Percentiles rank a stretch among this genome's conserved stretches.
These are phyloP conservation scores for Candida montana DNA, from an alignment of 805 yeast genomes.

Conservation along the genomic window DNA sequence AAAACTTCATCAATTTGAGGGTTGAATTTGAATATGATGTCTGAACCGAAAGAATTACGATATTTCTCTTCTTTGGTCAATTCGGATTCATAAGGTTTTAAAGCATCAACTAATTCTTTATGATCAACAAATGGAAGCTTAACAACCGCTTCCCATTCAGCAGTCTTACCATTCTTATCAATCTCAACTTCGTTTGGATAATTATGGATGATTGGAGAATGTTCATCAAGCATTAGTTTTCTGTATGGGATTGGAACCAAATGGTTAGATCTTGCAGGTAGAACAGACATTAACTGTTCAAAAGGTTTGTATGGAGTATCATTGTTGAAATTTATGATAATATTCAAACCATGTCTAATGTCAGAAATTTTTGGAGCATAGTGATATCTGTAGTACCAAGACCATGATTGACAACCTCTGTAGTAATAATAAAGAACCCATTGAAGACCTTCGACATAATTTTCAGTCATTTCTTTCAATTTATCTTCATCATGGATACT, in stretches of 20 bases:
- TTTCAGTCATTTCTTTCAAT: constrained; percentile 60
- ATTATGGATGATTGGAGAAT: constrained; percentile 86
- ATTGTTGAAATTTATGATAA: constrained; percentile 53
- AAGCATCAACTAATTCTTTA: constrained; percentile 61
- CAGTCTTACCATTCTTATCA: constrained; percentile 92
- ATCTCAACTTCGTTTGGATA: constrained; percentile 85
- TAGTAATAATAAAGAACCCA: constrained; percentile 95
- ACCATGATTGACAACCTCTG: constrained; percentile 90
- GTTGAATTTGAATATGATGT: constrained; percentile 63
- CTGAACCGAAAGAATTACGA: constrained; percentile 73
- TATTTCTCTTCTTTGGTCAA: constrained; percentile 63
- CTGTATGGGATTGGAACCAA: constrained; percentile 77
- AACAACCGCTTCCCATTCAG: constrained; percentile 97
- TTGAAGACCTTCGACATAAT: constrained; percentile 90
- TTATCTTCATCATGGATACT: constrained; percentile 50
- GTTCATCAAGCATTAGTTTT: constrained; percentile 76
- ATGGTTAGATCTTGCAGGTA: constrained; percentile 84
- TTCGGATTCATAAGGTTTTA: constrained; percentile 57
- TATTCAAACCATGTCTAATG: constrained; percentile 64
- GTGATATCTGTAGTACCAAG: constrained; percentile 87
- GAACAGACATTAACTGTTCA: constrained; percentile 94
- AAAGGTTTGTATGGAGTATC: constrained; percentile 87
- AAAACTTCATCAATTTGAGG: constrained; percentile 67
- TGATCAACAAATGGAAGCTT: constrained; percentile 89
- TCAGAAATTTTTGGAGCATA: constrained; percentile 95